Evolutionary conservation across 208 protist species (phyloP), one percentile per base, ranked within the genome.

Genomic region (Wallacemonas rigidus): DNA sequence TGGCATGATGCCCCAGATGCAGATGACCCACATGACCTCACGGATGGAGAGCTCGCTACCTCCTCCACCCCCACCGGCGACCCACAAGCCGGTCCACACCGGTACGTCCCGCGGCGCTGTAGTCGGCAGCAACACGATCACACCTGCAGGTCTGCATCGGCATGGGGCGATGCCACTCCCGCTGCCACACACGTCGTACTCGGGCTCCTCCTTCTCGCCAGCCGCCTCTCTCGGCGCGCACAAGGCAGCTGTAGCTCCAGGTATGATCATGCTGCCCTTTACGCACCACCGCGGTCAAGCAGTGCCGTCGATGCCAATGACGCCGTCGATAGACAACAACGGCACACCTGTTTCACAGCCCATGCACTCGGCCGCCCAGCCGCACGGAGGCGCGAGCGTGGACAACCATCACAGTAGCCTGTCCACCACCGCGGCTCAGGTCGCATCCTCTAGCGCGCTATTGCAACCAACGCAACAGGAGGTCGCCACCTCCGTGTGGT

Each of bases 81-180:
- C 60, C 3, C 60, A 65, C 60, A 62, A 48, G 47, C 47, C 36
- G 12, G 3, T 9, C 14, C 12, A 5, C 7, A 17, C 40, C 43
- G 12, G 41, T 4, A 17, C n/a, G 41, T 41, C 26, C 44, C 15
- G 54, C 17, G 57, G 53, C n/a, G 15, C 50, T 3, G 69, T 73
- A 3, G 69, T 73, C 44, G 65, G 69, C 57, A 73, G 69, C 69
- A 73, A 73, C 45, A 65, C 57, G 54, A 54, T 73, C 5, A 55
- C 57, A 35, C 5, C 53, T 14, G 69, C 57, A 8, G 69, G 69
- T 6, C 69, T 61, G 26, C 51, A 54, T 15, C 67, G 67, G 9
- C 60, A 65, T 12, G 41, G 43, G 41, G 50, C 38, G 41, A 12
- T 35, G 51, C 51, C 51, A 5, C 51, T 35, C 14, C 9, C 51